Base-by-base conservation (phyloP, 768 basidiomycete species). In the Suillus variegatus region DNA sequence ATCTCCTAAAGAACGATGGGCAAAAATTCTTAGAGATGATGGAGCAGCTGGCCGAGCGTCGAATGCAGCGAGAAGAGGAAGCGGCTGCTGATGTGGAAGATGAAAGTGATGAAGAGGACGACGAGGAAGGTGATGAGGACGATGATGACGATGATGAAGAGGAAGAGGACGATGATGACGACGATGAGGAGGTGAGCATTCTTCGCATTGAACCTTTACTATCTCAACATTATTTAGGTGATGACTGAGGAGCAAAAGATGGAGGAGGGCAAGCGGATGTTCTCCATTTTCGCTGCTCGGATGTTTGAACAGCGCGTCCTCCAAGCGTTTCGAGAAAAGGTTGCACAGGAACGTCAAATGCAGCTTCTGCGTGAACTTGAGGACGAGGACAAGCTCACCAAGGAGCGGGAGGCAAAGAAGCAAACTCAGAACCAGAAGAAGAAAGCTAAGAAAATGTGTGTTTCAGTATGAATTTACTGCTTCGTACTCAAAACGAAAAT, bases 1-100 rank as follows among this genome's bases (percentile, higher is more conserved):
- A 99, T 80, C 86, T 99, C 54, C 84, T 99, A 71, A 97, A 97
- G 84, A 99, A 99, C 72, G 96, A 99, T 73, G 97, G 97, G 2
- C 94, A 95, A 73, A 98, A 97, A 82, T 99, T 99, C 81, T 81
- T 99, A 71, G 97, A 99, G 82, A 99, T 99, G 97, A 99, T 99
- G 97, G 97, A 99, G 77, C 95, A 97, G 78, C 86, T 99, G 22
- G 96, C 97, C 0, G 95, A 97, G 73, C 86, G 94, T 60, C 86
- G 97, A 54, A 94, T 97, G 86, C 90, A 93, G 70, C 86, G 96
- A 5, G 96, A 98, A 74, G 92, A 95, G 70, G 83, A 85, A 73
- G 84, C 81, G 40, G 84, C 82, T 20, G 83, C 85, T 0, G 88
- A 86, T 43, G 86, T 85, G 0, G 90, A 87, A 35, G 85, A 84